phyloP scores from a whole-genome alignment of 106 monocot species.

The Cymbidium sinense region DNA sequence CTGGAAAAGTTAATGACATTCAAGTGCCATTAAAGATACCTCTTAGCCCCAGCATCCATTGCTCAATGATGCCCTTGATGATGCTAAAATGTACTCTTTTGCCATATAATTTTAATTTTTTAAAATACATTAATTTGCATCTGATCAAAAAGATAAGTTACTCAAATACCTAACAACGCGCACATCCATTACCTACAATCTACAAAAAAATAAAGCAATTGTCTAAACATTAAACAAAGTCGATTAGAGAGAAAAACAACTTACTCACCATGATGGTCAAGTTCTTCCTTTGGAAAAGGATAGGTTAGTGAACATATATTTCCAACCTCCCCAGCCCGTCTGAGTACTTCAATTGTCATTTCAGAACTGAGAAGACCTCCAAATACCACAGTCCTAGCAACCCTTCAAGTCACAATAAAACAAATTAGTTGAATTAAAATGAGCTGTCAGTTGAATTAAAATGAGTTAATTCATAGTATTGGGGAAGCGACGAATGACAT shows the following conservation, averaged over 20 bases:
- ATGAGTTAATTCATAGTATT: neutral
- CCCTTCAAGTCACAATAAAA: slow-evolving; percentile 38
- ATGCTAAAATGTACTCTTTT: neutral
- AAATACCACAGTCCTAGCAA: slow-evolving; percentile 90
- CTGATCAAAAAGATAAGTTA: neutral
- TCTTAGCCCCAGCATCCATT: no score
- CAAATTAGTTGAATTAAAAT: neutral
- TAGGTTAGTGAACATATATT: slow-evolving; percentile 52
- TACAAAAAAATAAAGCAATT: neutral
- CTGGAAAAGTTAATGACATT: no score
- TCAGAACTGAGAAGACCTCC: slow-evolving; percentile 60
- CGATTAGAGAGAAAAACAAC: neutral
- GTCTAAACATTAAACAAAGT: neutral
- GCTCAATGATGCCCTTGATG: no score
- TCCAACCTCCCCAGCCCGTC: slow-evolving; percentile 62
- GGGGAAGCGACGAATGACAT: neutral
- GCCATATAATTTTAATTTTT: neutral
- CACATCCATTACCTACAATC: neutral
- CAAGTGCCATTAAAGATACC: no score
- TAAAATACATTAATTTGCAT: neutral
- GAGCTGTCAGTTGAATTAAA: neutral
- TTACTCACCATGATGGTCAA: slow-evolving; percentile 73
- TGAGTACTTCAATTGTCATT: slow-evolving; percentile 75
- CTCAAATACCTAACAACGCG: neutral
- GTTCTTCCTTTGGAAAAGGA: slow-evolving; percentile 75